A percentile compares a stretch with the other conserved stretches of the same genome.
phyloP scores from a whole-genome alignment of 169 alveolate genomes.

The Plasmodium vivax region DNA sequence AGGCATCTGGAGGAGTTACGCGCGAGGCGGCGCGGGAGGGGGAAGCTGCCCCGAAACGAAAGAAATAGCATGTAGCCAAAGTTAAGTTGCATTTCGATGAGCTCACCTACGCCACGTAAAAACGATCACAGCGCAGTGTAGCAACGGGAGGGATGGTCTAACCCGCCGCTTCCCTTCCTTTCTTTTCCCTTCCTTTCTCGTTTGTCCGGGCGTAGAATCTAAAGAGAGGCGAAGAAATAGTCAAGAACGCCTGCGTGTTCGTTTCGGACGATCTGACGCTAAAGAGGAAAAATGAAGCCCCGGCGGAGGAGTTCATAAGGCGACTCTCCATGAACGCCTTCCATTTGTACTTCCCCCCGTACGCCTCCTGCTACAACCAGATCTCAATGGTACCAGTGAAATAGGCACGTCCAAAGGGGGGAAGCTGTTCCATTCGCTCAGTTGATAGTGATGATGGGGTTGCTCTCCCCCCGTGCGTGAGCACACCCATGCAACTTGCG shows the following conservation, averaged over 20 bases:
- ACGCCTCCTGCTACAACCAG: constrained; percentile 3
- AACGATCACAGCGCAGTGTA: neutral
- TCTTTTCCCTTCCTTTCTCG: neutral
- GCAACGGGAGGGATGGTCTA: neutral
- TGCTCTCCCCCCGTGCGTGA: neutral
- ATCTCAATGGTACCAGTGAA: constrained; percentile 15
- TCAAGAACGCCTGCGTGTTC: constrained; percentile 17
- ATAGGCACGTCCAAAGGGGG: neutral
- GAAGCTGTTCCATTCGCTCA: neutral
- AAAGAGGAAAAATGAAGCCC: neutral
- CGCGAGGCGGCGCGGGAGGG: neutral
- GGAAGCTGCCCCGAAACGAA: neutral
- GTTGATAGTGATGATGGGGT: neutral
- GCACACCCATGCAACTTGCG: neutral
- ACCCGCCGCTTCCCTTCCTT: neutral
- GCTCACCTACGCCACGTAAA: neutral
- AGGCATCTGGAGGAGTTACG: neutral
- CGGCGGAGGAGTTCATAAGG: neutral
- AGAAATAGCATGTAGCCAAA: neutral
- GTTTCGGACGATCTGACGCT: constrained; percentile 25
- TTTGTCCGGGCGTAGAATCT: constrained; percentile 5
- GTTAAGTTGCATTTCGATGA: neutral
- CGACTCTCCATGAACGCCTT: constrained; percentile 28
- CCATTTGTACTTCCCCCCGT: constrained; percentile 40
- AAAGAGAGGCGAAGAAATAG: constrained; percentile 53